A percentile compares a stretch with the other conserved stretches of the same genome.
phyloP scores from a whole-genome alignment of 192 early-diverging fungal species.

The Backusella circina region DNA sequence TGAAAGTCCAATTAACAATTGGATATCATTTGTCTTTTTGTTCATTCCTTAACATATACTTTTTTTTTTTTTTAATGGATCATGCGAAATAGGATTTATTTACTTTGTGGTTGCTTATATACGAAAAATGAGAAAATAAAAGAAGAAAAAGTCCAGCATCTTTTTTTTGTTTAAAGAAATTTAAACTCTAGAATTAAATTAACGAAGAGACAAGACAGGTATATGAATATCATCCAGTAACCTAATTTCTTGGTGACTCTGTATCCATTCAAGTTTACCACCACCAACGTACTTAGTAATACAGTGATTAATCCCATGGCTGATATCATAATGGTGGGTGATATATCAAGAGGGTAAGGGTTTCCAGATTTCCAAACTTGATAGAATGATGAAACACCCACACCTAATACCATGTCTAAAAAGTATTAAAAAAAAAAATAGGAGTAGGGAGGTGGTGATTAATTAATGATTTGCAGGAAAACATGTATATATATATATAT shows the following conservation, averaged over 20 bases:
- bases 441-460: neutral
- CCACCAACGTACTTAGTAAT: slow-evolving; percentile 49
- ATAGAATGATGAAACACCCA: slow-evolving; percentile 70
- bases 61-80: neutral
- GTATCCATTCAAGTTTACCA: slow-evolving; percentile 57
- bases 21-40: too few relatives aligned
- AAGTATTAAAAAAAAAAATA: neutral
- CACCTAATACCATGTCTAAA: slow-evolving; percentile 73
- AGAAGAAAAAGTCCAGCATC: neutral
- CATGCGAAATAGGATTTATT: neutral
- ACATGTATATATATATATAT: neutral
- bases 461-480: neutral
- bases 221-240: slow-evolving; percentile 51
- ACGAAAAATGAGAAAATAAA: neutral
- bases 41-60: neutral
- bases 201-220: slow-evolving; percentile 49
- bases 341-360: slow-evolving; percentile 50
- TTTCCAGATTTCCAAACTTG: slow-evolving; percentile 45
- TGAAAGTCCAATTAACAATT: too few relatives aligned
- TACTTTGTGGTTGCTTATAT: neutral
- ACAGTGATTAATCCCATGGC: slow-evolving; percentile 59
- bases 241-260: slow-evolving; percentile 57
- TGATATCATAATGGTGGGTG: slow-evolving; percentile 67
- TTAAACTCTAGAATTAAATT: slow-evolving; percentile 57
- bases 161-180: neutral